phyloP scores from a whole-genome alignment of 2,329 filamentous ascomycete genomes.

The Zarea fungicola region DNA sequence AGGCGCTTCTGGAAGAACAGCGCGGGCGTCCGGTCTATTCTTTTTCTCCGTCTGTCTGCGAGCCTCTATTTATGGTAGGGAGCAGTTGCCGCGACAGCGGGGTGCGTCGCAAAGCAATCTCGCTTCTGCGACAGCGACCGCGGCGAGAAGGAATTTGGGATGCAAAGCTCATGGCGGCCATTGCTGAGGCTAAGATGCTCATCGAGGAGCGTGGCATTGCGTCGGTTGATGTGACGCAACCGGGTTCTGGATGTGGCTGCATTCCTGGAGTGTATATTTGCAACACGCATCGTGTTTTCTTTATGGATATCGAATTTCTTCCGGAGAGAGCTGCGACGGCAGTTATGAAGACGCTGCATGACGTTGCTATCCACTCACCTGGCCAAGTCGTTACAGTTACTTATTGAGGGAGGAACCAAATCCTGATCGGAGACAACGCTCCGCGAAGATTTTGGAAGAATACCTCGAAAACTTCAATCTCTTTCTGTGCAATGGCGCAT shows the following conservation, averaged over 20 bases:
- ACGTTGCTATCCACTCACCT: not conserved
- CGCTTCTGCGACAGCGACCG: conserved; percentile 8
- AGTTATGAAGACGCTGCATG: conserved; percentile 10
- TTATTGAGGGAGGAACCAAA: conserved; percentile 1
- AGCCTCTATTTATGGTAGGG: conserved; percentile 12
- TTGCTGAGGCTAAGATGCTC: conserved; percentile 13
- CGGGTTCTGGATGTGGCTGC: not conserved
- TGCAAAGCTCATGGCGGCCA: conserved; percentile 11
- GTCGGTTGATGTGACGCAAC: not conserved
- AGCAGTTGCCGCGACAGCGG: conserved; percentile 3
- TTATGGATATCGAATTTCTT: conserved; percentile 9
- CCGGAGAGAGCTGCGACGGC: conserved; percentile 4
- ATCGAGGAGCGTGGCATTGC: conserved; percentile 9
- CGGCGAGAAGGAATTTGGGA: conserved; percentile 13
- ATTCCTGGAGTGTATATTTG: conserved; percentile 3
- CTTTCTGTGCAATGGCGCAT: no score
- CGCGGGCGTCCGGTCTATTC: conserved; percentile 8
- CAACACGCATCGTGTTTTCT: conserved; percentile 9
- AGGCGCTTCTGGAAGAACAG: conserved; percentile 2
- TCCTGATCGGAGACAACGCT: no score
- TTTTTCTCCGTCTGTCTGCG: conserved; percentile 7
- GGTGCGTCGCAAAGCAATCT: conserved; percentile 6
- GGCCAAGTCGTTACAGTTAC: conserved; percentile 1
- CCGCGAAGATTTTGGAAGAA: no score
- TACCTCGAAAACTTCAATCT: no score